Evolutionary conservation across 768 basidiomycete species (phyloP), one percentile per base, ranked within the genome.

Genomic region (Rhodosporidiobolus odoratus): DNA sequence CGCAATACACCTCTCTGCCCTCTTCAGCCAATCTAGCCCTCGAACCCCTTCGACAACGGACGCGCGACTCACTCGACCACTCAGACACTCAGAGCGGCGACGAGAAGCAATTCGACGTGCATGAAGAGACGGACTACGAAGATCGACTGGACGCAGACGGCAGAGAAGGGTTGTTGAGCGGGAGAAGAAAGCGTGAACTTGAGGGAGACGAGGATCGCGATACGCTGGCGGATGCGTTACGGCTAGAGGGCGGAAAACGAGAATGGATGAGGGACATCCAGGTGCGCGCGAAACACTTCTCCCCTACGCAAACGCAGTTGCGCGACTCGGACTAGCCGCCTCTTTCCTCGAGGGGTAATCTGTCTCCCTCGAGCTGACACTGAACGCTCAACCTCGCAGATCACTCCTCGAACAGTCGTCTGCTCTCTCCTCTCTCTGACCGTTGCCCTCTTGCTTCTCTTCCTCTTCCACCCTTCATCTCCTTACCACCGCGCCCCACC

Each of bases 401-500:
- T 66, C n/a, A 19, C 57, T 10, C 40, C 45, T 1, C 68, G 72
- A 13, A 63, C 65, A 2, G n/a, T 69, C 25, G 21, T 60, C 43
- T 34, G 69, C 52, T 64, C 68, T 2, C 8, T 60, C 38, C 40
- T 73, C 30, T 65, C 53, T 25, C 1, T 69, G 43, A 17, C 47
- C 41, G 41, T 61, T 27, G n/a, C 68, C 43, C 32, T 67, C 53
- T 52, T 62, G 21, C 57, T 73, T 37, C 23, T 58, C 38, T 37
- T 56, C n/a, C 48, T 73, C 65, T 65, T 73, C 67, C 67, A 58
- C 60, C 71, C 66, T 12, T 68, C 71, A 8, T 30, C 52, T 2
- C 43, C 43, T 45, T n/a, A 30, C 58, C 41, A 30, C 16, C 23
- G 3, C 27, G 8, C 34, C 19, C 5, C 35, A 21, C 2, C 60